Conservation (phyloP, 1,139 yeast genomes). For the Saccharomyces pastorianus region DNA sequence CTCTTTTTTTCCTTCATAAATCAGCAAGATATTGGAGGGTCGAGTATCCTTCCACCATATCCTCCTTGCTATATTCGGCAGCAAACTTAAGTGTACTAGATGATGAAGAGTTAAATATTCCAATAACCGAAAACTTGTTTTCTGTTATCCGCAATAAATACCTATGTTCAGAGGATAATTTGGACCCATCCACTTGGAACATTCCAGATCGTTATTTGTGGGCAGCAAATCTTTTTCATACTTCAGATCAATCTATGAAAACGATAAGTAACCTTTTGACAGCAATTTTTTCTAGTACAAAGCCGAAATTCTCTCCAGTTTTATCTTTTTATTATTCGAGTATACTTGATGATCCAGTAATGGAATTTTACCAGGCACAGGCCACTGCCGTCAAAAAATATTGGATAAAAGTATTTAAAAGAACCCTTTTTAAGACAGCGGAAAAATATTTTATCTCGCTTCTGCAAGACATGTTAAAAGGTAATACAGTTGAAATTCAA, state of each 20-base stretch:
- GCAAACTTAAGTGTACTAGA: constrained; percentile 39
- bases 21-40: constrained; percentile 58
- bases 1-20: constrained; percentile 37
- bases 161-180: constrained; percentile 36
- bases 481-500: constrained; percentile 46
- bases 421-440: constrained; percentile 44
- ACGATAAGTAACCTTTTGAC: constrained; percentile 41
- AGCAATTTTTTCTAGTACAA: constrained; percentile 42
- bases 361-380: constrained; percentile 22
- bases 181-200: constrained; percentile 47
- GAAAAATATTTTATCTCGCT: constrained; percentile 54
- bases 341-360: constrained; percentile 44
- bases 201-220: constrained; percentile 47
- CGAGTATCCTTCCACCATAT: constrained; percentile 42
- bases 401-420: constrained; percentile 47
- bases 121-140: constrained; percentile 23
- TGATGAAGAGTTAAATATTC: constrained; percentile 28
- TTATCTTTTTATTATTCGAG: constrained; percentile 45
- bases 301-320: constrained; percentile 57
- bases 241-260: constrained; percentile 44
- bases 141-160: constrained; percentile 22
- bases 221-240: constrained; percentile 39
- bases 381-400: constrained; percentile 37
- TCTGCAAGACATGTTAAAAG: constrained; percentile 56
- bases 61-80: constrained; percentile 47